Evolutionary conservation across 73 alveolate species (phyloP).

Genomic region (Paramecium bursaria): DNA sequence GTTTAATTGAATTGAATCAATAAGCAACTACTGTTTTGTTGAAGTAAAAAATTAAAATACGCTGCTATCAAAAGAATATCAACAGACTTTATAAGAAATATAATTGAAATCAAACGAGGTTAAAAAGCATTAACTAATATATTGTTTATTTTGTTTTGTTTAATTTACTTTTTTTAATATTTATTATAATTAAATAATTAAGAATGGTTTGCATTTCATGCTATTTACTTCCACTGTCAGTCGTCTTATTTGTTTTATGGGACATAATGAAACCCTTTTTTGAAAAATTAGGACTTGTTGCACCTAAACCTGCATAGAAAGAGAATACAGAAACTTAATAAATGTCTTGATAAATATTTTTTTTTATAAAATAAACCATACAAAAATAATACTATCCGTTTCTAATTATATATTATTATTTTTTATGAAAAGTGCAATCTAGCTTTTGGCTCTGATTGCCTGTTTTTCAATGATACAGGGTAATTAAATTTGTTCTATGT

Average conservation of each 20-base stretch:
- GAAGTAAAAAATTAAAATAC: too few species aligned
- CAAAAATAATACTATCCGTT: slow-evolving; percentile 42
- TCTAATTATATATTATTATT: background rate
- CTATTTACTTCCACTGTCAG: background rate
- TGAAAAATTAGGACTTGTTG: slow-evolving; percentile 10
- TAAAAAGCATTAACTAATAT: too few species aligned
- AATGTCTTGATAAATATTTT: background rate
- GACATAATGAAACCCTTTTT: slow-evolving; percentile 42
- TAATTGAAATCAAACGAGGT: too few species aligned
- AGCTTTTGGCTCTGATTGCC: slow-evolving; percentile 31
- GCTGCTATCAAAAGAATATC: too few species aligned
- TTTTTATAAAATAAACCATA: too few species aligned
- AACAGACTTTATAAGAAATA: too few species aligned
- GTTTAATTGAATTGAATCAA: too few species aligned
- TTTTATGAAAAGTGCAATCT: background rate
- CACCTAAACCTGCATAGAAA: slow-evolving; percentile 4
- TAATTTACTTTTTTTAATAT: too few species aligned
- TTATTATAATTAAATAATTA: background rate
- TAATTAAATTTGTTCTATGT: background rate
- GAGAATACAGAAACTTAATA: background rate
- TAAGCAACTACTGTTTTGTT: too few species aligned
- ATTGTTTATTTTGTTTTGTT: too few species aligned
- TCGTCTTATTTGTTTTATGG: background rate
- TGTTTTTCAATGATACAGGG: slow-evolving; percentile 43
- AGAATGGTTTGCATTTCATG: slow-evolving; percentile 56